These are phyloP conservation scores for Cytospora leucostoma DNA, from an alignment of 2,329 filamentous ascomycete species.

Conservation along the genomic window DNA sequence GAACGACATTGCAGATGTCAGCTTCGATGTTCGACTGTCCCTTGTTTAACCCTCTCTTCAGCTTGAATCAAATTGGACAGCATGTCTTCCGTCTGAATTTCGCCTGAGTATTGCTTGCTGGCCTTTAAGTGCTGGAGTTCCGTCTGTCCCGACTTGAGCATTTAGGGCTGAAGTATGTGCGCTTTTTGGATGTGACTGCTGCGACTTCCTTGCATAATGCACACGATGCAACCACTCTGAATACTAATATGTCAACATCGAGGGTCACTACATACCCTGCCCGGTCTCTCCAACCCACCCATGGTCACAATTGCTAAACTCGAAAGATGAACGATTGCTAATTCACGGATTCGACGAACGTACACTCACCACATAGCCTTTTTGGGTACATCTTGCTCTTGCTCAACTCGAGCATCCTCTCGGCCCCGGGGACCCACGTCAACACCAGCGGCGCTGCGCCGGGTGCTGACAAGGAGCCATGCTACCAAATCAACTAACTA, in stretches of 20 bases:
- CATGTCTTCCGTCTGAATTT: no score
- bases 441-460: neutral
- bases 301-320: neutral
- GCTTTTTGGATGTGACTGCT: neutral
- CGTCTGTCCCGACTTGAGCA: neutral
- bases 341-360: no score
- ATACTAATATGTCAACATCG: neutral
- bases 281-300: neutral
- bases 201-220: neutral
- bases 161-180: neutral
- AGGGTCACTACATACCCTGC: neutral
- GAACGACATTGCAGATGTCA: no score
- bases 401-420: neutral
- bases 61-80: no score
- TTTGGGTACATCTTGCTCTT: neutral
- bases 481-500: neutral
- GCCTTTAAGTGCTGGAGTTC: no score
- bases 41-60: no score
- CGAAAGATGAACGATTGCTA: neutral
- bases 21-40: no score
- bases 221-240: neutral
- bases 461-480: neutral
- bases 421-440: no score
- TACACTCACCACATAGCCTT: neutral
- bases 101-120: no score